Evolutionary conservation across 176 grass and related monocot species (phyloP), one percentile per base, ranked within the genome.

Genomic region (Aegilops umbellulata): DNA sequence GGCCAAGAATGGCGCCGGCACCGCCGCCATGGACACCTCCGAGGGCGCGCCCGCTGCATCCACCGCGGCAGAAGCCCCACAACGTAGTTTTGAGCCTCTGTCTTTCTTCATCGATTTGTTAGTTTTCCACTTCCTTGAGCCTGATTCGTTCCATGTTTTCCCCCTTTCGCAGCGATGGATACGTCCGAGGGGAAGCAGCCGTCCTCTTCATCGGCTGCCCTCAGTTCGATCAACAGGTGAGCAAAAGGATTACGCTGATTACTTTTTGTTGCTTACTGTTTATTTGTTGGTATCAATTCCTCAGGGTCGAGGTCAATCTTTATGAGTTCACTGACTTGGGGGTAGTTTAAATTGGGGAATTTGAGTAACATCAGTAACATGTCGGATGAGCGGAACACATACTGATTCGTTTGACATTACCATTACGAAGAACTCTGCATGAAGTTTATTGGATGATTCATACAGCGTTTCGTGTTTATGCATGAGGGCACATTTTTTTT

Each of bases 141-240:
- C 68, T 14, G 46, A 73, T 86, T 36, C 0, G 26, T 62, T 85
- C 19, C 63, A 3, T 69, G 4, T 22, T 25, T 44, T 58, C 30
- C 4, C 17, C 32, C 31, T 79, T 65, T 31, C 61, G 61, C 90
- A 97, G 94, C 88, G 13, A 94, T 97, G 94, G 94, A 97, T 80
- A 93, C 84, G 5, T 81, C 90, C 7, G 84, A 94, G 68, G 92
- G 81, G 39, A 89, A 76, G 47, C 68, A 68, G 47, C 5, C 49
- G 30, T 69, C 62, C 11, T 75, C 74, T 6, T 60, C 57, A 16
- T 90, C 87, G 16, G 44, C 82, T 1, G 80, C 86, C 3, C 60
- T 92, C 76, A 62, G 85, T 80, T 92, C 88, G 63, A 90, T 92
- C 73, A 88, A 87, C 75, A 89, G 76, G 95, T 97, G 68, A 78